Conservation (phyloP, 805 yeast genomes). For the Yarrowia alimentaria region DNA sequence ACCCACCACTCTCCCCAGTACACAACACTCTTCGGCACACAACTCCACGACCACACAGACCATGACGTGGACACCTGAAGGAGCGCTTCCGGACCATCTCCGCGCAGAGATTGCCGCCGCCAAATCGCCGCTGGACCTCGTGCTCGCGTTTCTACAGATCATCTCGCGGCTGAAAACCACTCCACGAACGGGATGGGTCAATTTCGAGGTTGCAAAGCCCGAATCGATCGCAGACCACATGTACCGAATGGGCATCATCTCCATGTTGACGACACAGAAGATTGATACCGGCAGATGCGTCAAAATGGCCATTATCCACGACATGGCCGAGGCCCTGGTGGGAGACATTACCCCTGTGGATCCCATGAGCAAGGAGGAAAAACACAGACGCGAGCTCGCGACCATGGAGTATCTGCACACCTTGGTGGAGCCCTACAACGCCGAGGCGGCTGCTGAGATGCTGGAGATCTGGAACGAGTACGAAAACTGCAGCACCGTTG, state of each 20-base stretch:
- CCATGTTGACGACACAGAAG: slow-evolving; percentile 56
- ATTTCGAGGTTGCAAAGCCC: slow-evolving; percentile 54
- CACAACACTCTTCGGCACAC: no score
- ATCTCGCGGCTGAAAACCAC: slow-evolving; percentile 71
- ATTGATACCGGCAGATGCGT: slow-evolving; percentile 56
- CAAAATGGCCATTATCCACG: slow-evolving; percentile 86
- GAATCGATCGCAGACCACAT: slow-evolving; percentile 88
- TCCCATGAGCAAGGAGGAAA: slow-evolving; percentile 69
- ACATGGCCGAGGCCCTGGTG: slow-evolving; percentile 88
- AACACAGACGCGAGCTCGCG: slow-evolving; percentile 73
- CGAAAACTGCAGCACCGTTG: slow-evolving; percentile 76
- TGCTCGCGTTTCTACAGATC: slow-evolving; percentile 53
- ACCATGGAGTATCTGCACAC: slow-evolving; percentile 67
- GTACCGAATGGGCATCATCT: slow-evolving; percentile 87
- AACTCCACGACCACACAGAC: no score
- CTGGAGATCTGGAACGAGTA: slow-evolving; percentile 80
- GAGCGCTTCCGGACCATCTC: no score
- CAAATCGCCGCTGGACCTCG: slow-evolving; percentile 5
- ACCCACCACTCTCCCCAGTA: no score
- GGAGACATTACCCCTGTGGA: slow-evolving; percentile 93
- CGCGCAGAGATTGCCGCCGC: no score
- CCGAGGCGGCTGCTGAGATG: slow-evolving; percentile 61
- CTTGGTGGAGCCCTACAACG: slow-evolving; percentile 64
- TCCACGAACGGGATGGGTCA: slow-evolving; percentile 93
- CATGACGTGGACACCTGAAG: no score